Evolutionary conservation across 306 rosid species (phyloP), one percentile per base, ranked within the genome.

Genomic region (Quercus alba): DNA sequence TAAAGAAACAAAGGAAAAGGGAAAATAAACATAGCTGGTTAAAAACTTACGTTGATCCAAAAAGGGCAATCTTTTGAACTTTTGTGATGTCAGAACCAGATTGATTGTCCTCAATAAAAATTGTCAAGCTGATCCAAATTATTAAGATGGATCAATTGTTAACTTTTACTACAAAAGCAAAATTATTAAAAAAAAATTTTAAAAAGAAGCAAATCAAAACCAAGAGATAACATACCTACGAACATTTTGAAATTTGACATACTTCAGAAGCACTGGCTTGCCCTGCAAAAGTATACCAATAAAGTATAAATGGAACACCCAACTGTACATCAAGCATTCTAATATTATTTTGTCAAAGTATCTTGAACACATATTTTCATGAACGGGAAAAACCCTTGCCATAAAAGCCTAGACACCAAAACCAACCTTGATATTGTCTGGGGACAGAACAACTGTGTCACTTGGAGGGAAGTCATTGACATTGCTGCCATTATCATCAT

Each of bases 241-340:
- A 78, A 95, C 98, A 85, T 91, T 95, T 88, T 95, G 99, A 87
- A 95, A 95, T 82, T 93, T 95, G 76, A 93, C 99, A 83, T 90
- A 95, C 93, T 95, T 93, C 12, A 93, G 73, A 82, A 80, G 70
- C 59, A 89, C 84, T 4, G 98, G 94, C 77, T 93, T 95, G 30
- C 98, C 98, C 99, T 95, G 88, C 67, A 74, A 83, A 70, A 76
- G 62, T 46, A 79, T 17, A 74, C 38, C 12, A 66, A 67, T 70
- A 74, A 30, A 62, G 28, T 44, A 21, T 56, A 64, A 26, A n/a
- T 6, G 21, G 21, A 55, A 72, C 56, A 73, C 17, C 78, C 28
- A 55, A 49, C 54, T 54, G 17, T 63, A 54, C 64, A 79, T 14
- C 12, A 64, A 64, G 18, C 20, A 64, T 62, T 61, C 26, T 11